Percentiles rank a stretch among this genome's conserved stretches.
Conservation (phyloP, 2,329 filamentous ascomycete genomes). For the Neurospora sp. region DNA sequence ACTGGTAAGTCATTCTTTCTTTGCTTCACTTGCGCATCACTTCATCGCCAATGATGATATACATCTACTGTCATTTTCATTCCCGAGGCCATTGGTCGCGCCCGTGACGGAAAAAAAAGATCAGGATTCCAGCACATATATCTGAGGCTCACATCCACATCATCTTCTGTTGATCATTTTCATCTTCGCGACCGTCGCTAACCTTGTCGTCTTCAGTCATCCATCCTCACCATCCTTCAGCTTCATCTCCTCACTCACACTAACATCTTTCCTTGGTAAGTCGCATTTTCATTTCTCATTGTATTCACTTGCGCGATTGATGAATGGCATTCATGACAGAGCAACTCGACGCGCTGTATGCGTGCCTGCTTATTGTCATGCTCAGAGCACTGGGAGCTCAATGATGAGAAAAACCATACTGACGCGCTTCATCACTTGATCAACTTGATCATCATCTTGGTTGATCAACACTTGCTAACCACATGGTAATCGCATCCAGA, state of each 20-base stretch:
- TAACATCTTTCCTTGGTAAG: not conserved
- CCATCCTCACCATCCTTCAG: not conserved
- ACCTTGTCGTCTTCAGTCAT: not conserved
- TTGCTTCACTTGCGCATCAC: not conserved
- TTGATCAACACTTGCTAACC: no score
- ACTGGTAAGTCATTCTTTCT: not conserved
- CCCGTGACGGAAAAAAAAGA: not conserved
- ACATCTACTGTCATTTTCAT: not conserved
- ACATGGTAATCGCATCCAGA: no score
- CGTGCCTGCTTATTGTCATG: no score
- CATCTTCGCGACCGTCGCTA: not conserved
- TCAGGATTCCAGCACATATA: not conserved
- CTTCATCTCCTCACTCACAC: not conserved
- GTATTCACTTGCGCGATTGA: not conserved
- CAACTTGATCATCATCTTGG: no score
- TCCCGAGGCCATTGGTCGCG: not conserved
- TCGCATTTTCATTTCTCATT: not conserved
- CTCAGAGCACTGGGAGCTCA: no score
- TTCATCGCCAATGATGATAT: not conserved
- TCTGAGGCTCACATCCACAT: not conserved
- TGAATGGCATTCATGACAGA: no score
- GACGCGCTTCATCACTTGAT: no score
- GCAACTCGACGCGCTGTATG: no score
- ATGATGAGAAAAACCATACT: no score
- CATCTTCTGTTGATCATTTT: not conserved